These are phyloP conservation scores for Scorias spongiosa DNA, from an alignment of 2,329 filamentous ascomycete genomes.

Conservation along the genomic window DNA sequence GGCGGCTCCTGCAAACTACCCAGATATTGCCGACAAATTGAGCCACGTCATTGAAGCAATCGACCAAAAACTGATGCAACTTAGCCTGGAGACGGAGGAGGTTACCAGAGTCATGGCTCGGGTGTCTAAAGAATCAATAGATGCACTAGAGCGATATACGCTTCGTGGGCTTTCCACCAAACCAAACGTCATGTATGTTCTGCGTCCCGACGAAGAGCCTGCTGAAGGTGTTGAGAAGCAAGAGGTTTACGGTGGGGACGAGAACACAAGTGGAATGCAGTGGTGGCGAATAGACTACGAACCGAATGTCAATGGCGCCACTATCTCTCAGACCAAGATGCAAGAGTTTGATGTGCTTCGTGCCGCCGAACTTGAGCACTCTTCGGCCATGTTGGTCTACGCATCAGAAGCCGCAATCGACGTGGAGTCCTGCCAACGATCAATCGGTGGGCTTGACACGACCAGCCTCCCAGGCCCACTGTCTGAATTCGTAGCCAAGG, in stretches of 20 bases:
- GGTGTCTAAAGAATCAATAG: slow-evolving; percentile 9
- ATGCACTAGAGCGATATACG: slow-evolving; percentile 30
- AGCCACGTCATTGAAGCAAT: slow-evolving; percentile 20
- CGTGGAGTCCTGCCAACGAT: not conserved
- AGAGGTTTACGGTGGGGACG: slow-evolving; percentile 17
- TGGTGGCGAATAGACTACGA: slow-evolving; percentile 44
- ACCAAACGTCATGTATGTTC: slow-evolving; percentile 41
- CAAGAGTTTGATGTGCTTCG: slow-evolving; percentile 38
- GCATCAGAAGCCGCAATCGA: slow-evolving; percentile 32
- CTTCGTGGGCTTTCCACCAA: slow-evolving; percentile 44
- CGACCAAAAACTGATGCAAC: slow-evolving; percentile 15
- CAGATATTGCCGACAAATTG: slow-evolving; percentile 17
- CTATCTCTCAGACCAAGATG: slow-evolving; percentile 15
- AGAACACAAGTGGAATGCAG: slow-evolving; percentile 25
- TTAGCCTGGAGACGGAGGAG: slow-evolving; percentile 17
- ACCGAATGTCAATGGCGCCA: slow-evolving; percentile 24
- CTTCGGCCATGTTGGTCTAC: slow-evolving; percentile 42
- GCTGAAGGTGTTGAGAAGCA: slow-evolving; percentile 8
- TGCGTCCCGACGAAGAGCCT: slow-evolving; percentile 22
- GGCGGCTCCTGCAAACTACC: slow-evolving; percentile 7
- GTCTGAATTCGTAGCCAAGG: slow-evolving; percentile 12
- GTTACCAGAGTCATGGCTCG: slow-evolving; percentile 14
- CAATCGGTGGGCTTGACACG: slow-evolving; percentile 4
- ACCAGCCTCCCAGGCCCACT: slow-evolving; percentile 9
- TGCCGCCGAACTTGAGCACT: slow-evolving; percentile 35